A percentile compares a stretch with the other conserved stretches of the same genome.
phyloP scores from a whole-genome alignment of 495 filamentous ascomycete species.

The Penicillium tannophilum region DNA sequence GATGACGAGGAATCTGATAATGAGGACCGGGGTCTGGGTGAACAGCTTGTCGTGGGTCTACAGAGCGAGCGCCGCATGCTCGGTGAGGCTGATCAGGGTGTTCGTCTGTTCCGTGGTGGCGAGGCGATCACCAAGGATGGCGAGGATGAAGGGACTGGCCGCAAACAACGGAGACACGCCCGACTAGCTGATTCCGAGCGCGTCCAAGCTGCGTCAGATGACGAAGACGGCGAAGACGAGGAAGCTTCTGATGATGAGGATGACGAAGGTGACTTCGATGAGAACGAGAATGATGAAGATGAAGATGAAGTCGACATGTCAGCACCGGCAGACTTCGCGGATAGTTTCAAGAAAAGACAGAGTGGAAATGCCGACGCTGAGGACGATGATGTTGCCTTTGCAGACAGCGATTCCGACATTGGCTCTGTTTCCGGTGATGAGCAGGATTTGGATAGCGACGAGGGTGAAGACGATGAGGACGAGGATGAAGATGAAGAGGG shows the following conservation, averaged over 20 bases:
- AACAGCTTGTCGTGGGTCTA: constrained; percentile 87
- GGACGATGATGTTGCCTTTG: constrained; percentile 78
- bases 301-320: constrained; percentile 46
- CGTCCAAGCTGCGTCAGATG: constrained; percentile 62
- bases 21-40: constrained; percentile 81
- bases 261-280: constrained; percentile 31
- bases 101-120: constrained; percentile 81
- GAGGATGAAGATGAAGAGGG: constrained; percentile 66
- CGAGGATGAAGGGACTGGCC: constrained; percentile 64
- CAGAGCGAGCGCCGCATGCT: constrained; percentile 80
- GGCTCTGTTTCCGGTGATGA: constrained; percentile 81
- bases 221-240: constrained; percentile 50
- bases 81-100: constrained; percentile 77
- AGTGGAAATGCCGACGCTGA: constrained; percentile 42
- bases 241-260: constrained; percentile 29
- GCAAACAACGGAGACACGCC: constrained; percentile 68
- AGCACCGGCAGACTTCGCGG: constrained; percentile 44
- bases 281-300: constrained; percentile 41
- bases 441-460: constrained; percentile 61
- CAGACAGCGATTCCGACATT: constrained; percentile 93
- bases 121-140: constrained; percentile 63
- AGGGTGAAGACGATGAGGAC: constrained; percentile 59
- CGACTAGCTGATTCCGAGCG: constrained; percentile 62
- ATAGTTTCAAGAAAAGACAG: constrained; percentile 47
- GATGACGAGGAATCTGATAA: constrained; percentile 54